Percentiles rank a stretch among this genome's conserved stretches.
Evolutionary conservation across 2,329 filamentous ascomycete genomes (phyloP).

Genomic region (Aspergillus thermomutatus): DNA sequence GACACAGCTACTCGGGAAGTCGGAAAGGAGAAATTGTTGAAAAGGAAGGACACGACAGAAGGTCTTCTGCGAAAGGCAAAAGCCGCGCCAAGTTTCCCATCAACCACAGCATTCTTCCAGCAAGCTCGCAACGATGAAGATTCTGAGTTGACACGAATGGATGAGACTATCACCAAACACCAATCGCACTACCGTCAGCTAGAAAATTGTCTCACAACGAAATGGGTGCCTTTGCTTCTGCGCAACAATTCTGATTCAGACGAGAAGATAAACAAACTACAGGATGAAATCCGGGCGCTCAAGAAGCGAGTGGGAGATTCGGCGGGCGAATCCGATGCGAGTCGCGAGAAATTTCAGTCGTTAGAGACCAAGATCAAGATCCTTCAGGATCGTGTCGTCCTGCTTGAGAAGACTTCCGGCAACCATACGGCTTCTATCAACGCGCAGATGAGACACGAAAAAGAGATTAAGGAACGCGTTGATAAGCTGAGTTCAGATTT

Average conservation of each 20-base stretch:
- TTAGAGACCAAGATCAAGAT: slow-evolving; percentile 1
- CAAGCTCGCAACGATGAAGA: slow-evolving; percentile 16
- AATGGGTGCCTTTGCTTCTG: slow-evolving; percentile 5
- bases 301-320: not conserved
- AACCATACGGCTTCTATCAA: slow-evolving; percentile 3
- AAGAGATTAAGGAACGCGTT: not conserved
- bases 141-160: slow-evolving; percentile 17
- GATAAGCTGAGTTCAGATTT: not conserved
- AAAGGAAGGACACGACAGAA: slow-evolving; percentile 32
- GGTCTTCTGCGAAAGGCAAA: slow-evolving; percentile 32
- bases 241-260: not conserved
- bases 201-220: slow-evolving; percentile 12
- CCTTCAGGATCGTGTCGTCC: slow-evolving; percentile 4
- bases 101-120: slow-evolving; percentile 20
- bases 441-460: not conserved
- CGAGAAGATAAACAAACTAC: slow-evolving; percentile 15
- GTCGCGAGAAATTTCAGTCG: not conserved
- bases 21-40: slow-evolving; percentile 23
- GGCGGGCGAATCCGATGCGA: not conserved
- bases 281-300: slow-evolving; percentile 9
- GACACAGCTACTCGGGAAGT: slow-evolving; percentile 23
- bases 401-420: not conserved
- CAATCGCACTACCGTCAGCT: slow-evolving; percentile 12
- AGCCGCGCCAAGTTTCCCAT: slow-evolving; percentile 19
- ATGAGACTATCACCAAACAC: slow-evolving; percentile 17